These are phyloP conservation scores for Sungouiella blattae DNA, from an alignment of 805 yeast species.

Conservation along the genomic window DNA sequence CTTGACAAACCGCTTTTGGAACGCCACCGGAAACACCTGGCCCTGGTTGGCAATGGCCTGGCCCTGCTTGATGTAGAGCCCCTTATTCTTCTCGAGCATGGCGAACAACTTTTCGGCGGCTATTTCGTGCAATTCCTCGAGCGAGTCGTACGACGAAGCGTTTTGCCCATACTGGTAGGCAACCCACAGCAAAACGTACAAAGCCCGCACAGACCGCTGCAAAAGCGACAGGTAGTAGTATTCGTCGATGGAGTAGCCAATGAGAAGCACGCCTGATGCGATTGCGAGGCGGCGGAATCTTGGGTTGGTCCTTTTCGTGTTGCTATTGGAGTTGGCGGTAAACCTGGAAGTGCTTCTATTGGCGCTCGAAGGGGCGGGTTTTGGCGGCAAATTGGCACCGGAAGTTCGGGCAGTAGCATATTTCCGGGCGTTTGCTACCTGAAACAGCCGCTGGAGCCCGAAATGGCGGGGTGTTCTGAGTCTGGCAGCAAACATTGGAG, in stretches of 20 bases:
- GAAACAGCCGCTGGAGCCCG: no score
- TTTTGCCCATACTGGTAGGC: slow-evolving; percentile 57
- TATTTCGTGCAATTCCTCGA: slow-evolving; percentile 56
- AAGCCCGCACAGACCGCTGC: slow-evolving; percentile 50
- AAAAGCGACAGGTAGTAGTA: slow-evolving; percentile 46
- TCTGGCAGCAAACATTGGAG: no score
- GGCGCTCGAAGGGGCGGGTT: no score
- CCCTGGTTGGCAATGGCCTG: slow-evolving; percentile 80
- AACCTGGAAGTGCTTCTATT: no score
- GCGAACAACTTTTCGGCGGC: slow-evolving; percentile 42
- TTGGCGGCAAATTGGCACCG: no score
- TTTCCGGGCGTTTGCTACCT: no score
- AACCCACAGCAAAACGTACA: slow-evolving; percentile 44
- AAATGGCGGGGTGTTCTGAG: no score
- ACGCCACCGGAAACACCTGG: slow-evolving; percentile 60
- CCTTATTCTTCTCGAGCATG: slow-evolving; percentile 32
- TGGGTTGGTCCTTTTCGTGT: no score
- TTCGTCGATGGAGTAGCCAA: slow-evolving; percentile 32
- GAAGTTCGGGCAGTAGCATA: no score
- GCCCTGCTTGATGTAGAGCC: slow-evolving; percentile 70
- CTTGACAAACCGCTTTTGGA: slow-evolving; percentile 51
- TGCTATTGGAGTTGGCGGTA: no score
- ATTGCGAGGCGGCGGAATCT: neutral
- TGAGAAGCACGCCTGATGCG: slow-evolving; percentile 3
- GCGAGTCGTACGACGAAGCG: slow-evolving; percentile 30